A percentile compares a stretch with the other conserved stretches of the same genome.
Conservation (phyloP, 306 rosid species). For the Casuarina equisetifolia region DNA sequence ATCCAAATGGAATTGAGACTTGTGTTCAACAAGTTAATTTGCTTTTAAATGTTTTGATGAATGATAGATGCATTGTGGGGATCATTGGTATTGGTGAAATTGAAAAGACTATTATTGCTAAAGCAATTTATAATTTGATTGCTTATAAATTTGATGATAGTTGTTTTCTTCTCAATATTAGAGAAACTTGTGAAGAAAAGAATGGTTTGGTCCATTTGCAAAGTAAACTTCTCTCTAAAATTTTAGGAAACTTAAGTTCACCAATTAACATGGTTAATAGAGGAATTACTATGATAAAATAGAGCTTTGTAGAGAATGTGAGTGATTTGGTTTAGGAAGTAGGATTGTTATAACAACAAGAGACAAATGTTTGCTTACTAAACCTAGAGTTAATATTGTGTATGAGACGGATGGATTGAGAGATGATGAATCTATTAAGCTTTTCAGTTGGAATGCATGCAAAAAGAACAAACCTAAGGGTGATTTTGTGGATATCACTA, state of each 20-base stretch:
- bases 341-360: conserved; percentile 32
- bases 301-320: conserved; percentile 3
- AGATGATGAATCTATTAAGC: conserved; percentile 17
- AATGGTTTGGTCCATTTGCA: conserved; percentile 26
- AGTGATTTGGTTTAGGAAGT: conserved; percentile 40
- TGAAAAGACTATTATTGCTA: conserved; percentile 43
- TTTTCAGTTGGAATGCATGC: conserved; percentile 28
- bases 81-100: conserved; percentile 37
- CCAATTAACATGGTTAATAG: not conserved
- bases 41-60: not conserved
- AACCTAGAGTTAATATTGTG: not conserved
- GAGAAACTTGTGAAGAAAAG: conserved; percentile 19
- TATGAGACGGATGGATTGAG: conserved; percentile 18
- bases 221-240: conserved; percentile 5
- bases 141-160: conserved; percentile 21
- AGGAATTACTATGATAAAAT: conserved; percentile 14
- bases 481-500: conserved; percentile 10
- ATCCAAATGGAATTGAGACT: too few relatives aligned
- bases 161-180: conserved; percentile 27
- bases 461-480: conserved; percentile 8
- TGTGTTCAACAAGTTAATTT: not conserved
- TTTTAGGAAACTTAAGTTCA: not conserved
- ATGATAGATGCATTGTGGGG: conserved; percentile 30
- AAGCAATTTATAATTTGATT: conserved; percentile 15
- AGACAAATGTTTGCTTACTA: conserved; percentile 21